A percentile compares a stretch with the other conserved stretches of the same genome.
These are phyloP conservation scores for Daldinia grandis DNA, from an alignment of 495 filamentous ascomycete species.

Conservation along the genomic window DNA sequence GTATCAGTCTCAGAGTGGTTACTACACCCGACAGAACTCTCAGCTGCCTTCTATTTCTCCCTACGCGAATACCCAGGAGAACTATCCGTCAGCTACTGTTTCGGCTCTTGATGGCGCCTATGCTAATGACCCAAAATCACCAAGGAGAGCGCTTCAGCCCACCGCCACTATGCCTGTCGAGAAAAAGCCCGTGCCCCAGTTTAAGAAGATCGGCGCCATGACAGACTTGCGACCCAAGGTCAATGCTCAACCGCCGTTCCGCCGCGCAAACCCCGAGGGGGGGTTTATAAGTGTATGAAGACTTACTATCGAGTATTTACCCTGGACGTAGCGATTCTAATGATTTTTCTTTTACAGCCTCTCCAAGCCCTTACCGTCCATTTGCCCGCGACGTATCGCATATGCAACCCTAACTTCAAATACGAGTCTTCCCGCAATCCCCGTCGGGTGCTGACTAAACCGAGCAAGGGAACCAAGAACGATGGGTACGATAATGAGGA, in stretches of 20 bases:
- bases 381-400: conserved; percentile 93
- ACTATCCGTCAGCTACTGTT: conserved; percentile 73
- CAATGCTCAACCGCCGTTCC: conserved; percentile 86
- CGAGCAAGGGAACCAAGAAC: conserved; percentile 98
- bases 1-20: conserved; percentile 59
- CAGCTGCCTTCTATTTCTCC: conserved; percentile 78
- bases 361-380: conserved; percentile 95
- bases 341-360: conserved; percentile 64
- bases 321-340: conserved; percentile 16
- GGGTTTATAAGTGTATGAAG: conserved; percentile 94
- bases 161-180: conserved; percentile 57
- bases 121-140: conserved; percentile 76
- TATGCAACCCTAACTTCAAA: conserved; percentile 98
- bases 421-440: conserved; percentile 99
- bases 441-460: conserved; percentile 96
- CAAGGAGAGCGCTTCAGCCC: conserved; percentile 62
- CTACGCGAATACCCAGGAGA: conserved; percentile 65
- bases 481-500: conserved; percentile 99
- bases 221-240: conserved; percentile 82
- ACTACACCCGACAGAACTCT: conserved; percentile 60
- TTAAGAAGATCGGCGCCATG: conserved; percentile 75
- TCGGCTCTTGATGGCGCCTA: conserved; percentile 76
- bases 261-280: conserved; percentile 94
- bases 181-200: conserved; percentile 84
- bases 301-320: background rate